Evolutionary conservation across 345 rosid species (phyloP).

Genomic region (Corchorus capsularis): DNA sequence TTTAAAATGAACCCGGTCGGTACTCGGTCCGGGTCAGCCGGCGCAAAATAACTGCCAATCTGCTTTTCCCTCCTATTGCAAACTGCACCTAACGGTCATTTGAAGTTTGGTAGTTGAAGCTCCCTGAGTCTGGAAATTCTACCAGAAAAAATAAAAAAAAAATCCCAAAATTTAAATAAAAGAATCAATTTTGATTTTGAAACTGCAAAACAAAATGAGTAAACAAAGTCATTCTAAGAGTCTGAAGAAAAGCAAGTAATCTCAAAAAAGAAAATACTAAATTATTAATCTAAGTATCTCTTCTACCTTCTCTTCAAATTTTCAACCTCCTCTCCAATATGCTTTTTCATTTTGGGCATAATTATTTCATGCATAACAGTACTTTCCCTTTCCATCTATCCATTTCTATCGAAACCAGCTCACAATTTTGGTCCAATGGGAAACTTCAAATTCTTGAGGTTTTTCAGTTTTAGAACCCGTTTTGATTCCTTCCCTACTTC

Average conservation of each 20-base stretch:
- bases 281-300: not conserved
- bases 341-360: not conserved
- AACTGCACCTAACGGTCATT: slow-evolving; percentile 56
- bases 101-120: slow-evolving; percentile 53
- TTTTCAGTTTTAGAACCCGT: slow-evolving; percentile 21
- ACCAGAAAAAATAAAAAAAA: too few species aligned
- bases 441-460: slow-evolving; percentile 32
- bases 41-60: not conserved
- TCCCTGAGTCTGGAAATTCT: too few species aligned
- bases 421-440: slow-evolving; percentile 38
- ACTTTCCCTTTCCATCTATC: not conserved
- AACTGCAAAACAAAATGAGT: not conserved
- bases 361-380: not conserved
- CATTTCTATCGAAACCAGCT: not conserved
- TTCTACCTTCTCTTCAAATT: slow-evolving; percentile 49
- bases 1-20: not conserved
- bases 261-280: too few species aligned
- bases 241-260: not conserved
- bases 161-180: not conserved
- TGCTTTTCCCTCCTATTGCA: not conserved
- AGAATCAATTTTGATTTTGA: not conserved
- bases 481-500: slow-evolving; percentile 30
- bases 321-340: slow-evolving; percentile 18
- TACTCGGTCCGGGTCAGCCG: not conserved
- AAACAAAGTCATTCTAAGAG: not conserved